Evolutionary conservation across 305 asterid genomes (phyloP).

Genomic region (Stenogyne calaminthoides): DNA sequence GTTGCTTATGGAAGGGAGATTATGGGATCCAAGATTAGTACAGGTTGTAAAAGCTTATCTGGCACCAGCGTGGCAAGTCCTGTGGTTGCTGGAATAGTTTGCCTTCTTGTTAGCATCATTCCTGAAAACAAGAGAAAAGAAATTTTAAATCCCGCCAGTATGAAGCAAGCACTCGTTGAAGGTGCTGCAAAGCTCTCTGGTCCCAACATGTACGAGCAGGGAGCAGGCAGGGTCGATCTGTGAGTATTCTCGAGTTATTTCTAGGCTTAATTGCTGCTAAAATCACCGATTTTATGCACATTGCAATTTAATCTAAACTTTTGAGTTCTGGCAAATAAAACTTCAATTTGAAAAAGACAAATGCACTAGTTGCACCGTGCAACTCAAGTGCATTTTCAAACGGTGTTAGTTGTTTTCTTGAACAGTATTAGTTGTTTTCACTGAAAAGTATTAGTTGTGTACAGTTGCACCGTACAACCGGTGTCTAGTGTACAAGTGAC

Average conservation of each 20-base stretch:
- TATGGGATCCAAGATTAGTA: conserved; percentile 97
- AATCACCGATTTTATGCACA: too few relatives aligned
- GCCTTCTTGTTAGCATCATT: conserved; percentile 90
- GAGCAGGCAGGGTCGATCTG: conserved; percentile 99
- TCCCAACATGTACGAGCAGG: conserved; percentile 98
- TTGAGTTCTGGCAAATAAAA: too few relatives aligned
- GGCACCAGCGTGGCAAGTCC: conserved; percentile 99
- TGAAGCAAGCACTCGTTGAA: conserved; percentile 97
- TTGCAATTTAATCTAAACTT: too few relatives aligned
- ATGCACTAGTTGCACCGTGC: too few relatives aligned
- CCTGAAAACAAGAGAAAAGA: conserved; percentile 82
- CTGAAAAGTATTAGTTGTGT: too few relatives aligned
- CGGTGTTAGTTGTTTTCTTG: too few relatives aligned
- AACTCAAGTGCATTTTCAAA: too few relatives aligned
- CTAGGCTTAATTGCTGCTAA: too few relatives aligned
- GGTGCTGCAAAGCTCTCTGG: conserved; percentile 97
- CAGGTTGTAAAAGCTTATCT: conserved; percentile 98
- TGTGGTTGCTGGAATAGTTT: conserved; percentile 98
- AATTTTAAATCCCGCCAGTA: conserved; percentile 86
- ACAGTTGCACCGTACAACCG: too few relatives aligned
- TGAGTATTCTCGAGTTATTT: conserved; percentile 55
- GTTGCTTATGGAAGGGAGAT: conserved; percentile 99
- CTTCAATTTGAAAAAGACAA: too few relatives aligned
- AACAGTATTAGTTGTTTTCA: too few relatives aligned
- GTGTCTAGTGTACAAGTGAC: too few relatives aligned